These are phyloP conservation scores for Camellia japonica DNA, from an alignment of 148 eudicot genomes.

Conservation along the genomic window DNA sequence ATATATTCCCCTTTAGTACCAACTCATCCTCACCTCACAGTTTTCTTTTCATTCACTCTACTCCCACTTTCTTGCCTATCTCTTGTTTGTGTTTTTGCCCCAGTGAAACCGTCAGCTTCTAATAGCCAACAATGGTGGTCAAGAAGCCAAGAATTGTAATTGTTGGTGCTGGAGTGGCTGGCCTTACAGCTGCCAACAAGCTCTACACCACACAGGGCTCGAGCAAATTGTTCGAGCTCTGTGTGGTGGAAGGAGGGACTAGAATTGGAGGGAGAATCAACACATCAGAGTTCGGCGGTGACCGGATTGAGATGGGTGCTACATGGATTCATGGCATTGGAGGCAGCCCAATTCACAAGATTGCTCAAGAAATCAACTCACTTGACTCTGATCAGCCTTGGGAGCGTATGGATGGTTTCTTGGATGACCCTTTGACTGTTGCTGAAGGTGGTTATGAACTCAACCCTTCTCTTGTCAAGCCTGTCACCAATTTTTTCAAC, in stretches of 20 bases:
- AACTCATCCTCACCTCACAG: conserved; percentile 43
- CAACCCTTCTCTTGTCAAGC: conserved; percentile 43
- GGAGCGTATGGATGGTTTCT: conserved; percentile 81
- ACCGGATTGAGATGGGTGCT: conserved; percentile 86
- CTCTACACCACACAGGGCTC: conserved; percentile 50
- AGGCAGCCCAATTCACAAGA: conserved; percentile 75
- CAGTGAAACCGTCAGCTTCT: background rate
- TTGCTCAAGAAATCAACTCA: conserved; percentile 56
- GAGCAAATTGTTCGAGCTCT: conserved; percentile 51
- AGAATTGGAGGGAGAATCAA: conserved; percentile 89
- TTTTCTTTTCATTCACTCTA: conserved; percentile 1
- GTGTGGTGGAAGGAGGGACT: conserved; percentile 80
- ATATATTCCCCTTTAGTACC: conserved; percentile 36
- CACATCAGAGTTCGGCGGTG: conserved; percentile 72
- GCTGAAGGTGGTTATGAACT: conserved; percentile 75
- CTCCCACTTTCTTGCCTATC: background rate
- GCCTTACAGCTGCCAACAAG: conserved; percentile 84
- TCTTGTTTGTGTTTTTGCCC: conserved; percentile 12
- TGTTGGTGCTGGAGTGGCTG: conserved; percentile 96
- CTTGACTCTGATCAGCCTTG: conserved; percentile 65
- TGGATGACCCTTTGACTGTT: conserved; percentile 51
- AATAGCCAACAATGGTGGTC: conserved; percentile 48
- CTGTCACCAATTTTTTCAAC: conserved; percentile 53
- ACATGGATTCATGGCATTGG: conserved; percentile 97
- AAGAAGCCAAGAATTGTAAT: conserved; percentile 81